Evolutionary conservation across 805 yeast genomes (phyloP).

Genomic region (Kodamaea fukazawae): DNA sequence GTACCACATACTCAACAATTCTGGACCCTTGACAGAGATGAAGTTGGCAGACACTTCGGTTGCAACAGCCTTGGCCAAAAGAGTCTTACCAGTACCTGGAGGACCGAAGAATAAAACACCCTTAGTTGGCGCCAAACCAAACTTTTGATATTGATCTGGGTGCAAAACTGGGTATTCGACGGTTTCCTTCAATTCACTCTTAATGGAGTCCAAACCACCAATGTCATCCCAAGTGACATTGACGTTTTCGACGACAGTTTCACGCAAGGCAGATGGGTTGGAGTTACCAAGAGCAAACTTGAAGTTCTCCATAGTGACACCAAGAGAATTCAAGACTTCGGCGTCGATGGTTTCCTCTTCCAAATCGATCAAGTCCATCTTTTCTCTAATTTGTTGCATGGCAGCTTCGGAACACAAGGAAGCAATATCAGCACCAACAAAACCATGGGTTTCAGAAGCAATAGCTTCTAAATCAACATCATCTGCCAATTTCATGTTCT

Average conservation of each 20-base stretch:
- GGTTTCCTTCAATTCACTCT: slow-evolving; percentile 96
- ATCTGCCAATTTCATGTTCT: slow-evolving; percentile 94
- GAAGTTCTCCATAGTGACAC: slow-evolving; percentile 98
- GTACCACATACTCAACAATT: slow-evolving; percentile 96
- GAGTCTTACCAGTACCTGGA: slow-evolving; percentile 99
- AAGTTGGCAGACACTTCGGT: slow-evolving; percentile 98
- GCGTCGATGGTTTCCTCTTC: slow-evolving; percentile 98
- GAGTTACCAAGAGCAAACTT: slow-evolving; percentile 96
- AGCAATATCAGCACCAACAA: slow-evolving; percentile 98
- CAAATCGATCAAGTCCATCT: slow-evolving; percentile 95
- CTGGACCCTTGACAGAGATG: slow-evolving; percentile 96
- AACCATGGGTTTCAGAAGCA: slow-evolving; percentile 98
- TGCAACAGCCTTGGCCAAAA: slow-evolving; percentile 98
- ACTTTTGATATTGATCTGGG: slow-evolving; percentile 98
- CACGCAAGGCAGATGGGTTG: slow-evolving; percentile 98
- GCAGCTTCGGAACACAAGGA: slow-evolving; percentile 99
- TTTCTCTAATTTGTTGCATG: slow-evolving; percentile 99
- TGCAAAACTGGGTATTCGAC: slow-evolving; percentile 98
- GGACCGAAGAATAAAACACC: slow-evolving; percentile 99
- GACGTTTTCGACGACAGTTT: slow-evolving; percentile 97
- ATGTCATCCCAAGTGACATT: slow-evolving; percentile 99
- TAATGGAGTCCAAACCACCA: slow-evolving; percentile 96
- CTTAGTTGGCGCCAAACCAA: slow-evolving; percentile 95
- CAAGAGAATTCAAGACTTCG: slow-evolving; percentile 90
- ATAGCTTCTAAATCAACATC: slow-evolving; percentile 95